Evolutionary conservation across 2,329 filamentous ascomycete species (phyloP), one percentile per base, ranked within the genome.

Genomic region (Remersonia thermophila): DNA sequence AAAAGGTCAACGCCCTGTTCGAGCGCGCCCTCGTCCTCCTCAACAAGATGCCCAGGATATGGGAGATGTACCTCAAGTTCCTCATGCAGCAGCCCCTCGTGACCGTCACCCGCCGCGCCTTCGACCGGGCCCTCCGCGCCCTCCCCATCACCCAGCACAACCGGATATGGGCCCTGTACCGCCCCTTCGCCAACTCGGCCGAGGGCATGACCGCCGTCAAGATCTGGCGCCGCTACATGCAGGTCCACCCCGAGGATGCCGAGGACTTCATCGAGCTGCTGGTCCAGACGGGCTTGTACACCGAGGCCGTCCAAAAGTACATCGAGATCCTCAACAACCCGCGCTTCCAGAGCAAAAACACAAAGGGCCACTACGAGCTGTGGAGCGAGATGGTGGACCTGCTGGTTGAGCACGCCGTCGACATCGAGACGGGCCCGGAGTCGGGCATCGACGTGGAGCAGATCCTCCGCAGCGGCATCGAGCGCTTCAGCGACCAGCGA

Each of bases 381-480:
- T 98, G 91, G 91, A 91, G 77, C 45, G 91, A 98, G 56, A 93
- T 98, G 84, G 79, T 96, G 26, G 91, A 98, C 52, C 58, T 96
- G 45, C 67, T 98, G 31, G 93, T 98, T 30, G 83, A 83, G 41
- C 85, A 94, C 56, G 91, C 91, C 3, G 81, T 80, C 49, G 76
- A 93, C 29, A 77, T 98, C 33, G 76, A 91, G 51, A 82, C 84
- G 5, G 78, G 80, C 11, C 73, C 83, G 44, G 82, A 89, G 50
- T 74, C 74, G 12, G 86, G 84, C 23, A 85, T 96, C 49, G 79
- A 94, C 51, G 86, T 94, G 14, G 87, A 96, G 53, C 75, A 77
- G 42, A 95, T 98, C 51, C 82, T 98, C 46, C 76, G 85, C 48
- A 96, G 87, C 54, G 91, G 91, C 10, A 89, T 98, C 44, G 68